Conservation (phyloP, 148 eudicot species). For the Dianthus caryophyllus region DNA sequence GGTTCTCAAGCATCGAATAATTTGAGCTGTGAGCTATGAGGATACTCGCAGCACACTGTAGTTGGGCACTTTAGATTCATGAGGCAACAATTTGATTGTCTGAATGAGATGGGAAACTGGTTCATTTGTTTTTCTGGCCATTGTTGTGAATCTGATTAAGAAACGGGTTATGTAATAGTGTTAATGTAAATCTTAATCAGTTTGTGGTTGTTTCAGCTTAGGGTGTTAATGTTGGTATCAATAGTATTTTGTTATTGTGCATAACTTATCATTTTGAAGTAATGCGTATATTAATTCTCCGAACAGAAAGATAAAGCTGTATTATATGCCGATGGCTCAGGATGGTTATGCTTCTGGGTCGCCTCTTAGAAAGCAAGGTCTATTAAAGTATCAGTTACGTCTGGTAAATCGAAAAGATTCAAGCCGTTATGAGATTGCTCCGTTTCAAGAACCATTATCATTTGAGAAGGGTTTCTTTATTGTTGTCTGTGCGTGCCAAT, state of each 20-base stretch:
- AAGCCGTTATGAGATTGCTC: conserved; percentile 63
- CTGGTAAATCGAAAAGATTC: conserved; percentile 63
- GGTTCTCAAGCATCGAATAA: neutral
- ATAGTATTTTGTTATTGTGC: too few relatives aligned
- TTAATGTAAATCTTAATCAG: neutral
- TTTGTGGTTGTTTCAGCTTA: neutral
- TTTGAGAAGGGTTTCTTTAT: conserved; percentile 91
- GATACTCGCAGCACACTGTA: neutral
- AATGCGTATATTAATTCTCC: conserved; percentile 9
- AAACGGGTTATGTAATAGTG: neutral
- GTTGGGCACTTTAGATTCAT: neutral
- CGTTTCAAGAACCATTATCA: conserved; percentile 65
- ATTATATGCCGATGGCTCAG: conserved; percentile 40
- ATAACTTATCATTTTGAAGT: neutral
- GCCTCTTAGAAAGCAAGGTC: conserved; percentile 46
- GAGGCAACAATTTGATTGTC: neutral
- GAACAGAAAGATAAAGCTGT: conserved; percentile 18
- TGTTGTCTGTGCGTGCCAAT: conserved; percentile 86
- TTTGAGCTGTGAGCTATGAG: neutral
- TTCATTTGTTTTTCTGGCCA: neutral
- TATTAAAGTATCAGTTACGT: conserved; percentile 83
- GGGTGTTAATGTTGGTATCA: neutral
- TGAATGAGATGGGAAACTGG: neutral
- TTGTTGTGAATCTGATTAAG: neutral
- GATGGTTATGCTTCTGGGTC: conserved; percentile 39